These are phyloP conservation scores for Pseudozyma sp. DNA, from an alignment of 1,284 basidiomycete genomes.

Conservation along the genomic window DNA sequence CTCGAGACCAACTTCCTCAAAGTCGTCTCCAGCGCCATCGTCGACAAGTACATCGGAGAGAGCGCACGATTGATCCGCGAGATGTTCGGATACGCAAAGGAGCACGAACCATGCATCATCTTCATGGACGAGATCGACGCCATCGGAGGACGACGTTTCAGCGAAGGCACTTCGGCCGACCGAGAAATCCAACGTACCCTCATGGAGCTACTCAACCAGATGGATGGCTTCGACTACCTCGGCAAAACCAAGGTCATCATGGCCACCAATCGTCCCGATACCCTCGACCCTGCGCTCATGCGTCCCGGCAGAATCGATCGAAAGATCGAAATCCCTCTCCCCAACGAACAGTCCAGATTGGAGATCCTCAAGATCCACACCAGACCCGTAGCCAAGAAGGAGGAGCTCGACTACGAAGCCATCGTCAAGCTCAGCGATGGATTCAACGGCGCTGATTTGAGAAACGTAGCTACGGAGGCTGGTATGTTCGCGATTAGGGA, in stretches of 20 bases:
- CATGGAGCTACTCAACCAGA: slow-evolving; percentile 99
- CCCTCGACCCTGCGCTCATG: slow-evolving; percentile 94
- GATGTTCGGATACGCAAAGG: slow-evolving; percentile 97
- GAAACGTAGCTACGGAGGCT: slow-evolving; percentile 97
- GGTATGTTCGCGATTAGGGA: slow-evolving; percentile 99
- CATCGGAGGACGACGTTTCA: slow-evolving; percentile 80
- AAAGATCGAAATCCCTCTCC: slow-evolving; percentile 97
- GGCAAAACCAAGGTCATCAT: slow-evolving; percentile 98
- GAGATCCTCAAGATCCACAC: slow-evolving; percentile 99
- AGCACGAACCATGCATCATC: slow-evolving; percentile 97
- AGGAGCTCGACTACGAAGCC: slow-evolving; percentile 71
- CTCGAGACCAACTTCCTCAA: slow-evolving; percentile 97
- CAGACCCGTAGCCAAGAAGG: slow-evolving; percentile 87
- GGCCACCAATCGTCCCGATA: slow-evolving; percentile 73
- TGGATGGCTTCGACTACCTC: slow-evolving; percentile 98
- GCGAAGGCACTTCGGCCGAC: slow-evolving; percentile 97
- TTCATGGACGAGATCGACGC: slow-evolving; percentile 96
- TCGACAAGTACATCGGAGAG: slow-evolving; percentile 99
- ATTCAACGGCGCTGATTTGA: slow-evolving; percentile 76
- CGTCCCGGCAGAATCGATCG: slow-evolving; percentile 95
- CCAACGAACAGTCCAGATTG: slow-evolving; percentile 91
- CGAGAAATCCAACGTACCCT: slow-evolving; percentile 98
- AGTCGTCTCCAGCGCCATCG: slow-evolving; percentile 98
- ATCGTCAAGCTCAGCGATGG: slow-evolving; percentile 79
- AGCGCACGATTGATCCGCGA: slow-evolving; percentile 91